These are phyloP conservation scores for Sporisorium sorghi DNA, from an alignment of 1,284 basidiomycete species.

Conservation along the genomic window DNA sequence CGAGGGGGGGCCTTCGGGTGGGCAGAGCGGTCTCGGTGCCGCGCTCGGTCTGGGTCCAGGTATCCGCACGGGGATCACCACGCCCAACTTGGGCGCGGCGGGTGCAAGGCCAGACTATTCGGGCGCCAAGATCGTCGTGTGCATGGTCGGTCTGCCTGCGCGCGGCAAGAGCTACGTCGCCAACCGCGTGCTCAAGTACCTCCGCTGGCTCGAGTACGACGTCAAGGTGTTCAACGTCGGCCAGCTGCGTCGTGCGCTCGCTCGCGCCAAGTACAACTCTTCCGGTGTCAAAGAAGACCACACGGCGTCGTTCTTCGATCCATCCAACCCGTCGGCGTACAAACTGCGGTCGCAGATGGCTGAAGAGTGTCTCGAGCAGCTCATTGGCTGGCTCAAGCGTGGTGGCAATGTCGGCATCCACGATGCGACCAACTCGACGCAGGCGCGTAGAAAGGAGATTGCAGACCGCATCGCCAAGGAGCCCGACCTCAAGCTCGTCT, in stretches of 20 bases:
- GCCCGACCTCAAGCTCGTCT: conserved; percentile 88
- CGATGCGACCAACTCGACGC: conserved; percentile 94
- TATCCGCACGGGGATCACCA: conserved; percentile 39
- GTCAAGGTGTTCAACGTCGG: conserved; percentile 99
- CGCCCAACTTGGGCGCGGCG: conserved; percentile 69
- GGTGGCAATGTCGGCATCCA: conserved; percentile 98
- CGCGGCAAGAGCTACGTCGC: conserved; percentile 68
- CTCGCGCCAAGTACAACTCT: conserved; percentile 76
- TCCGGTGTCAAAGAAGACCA: conserved; percentile 88
- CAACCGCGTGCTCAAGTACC: conserved; percentile 68
- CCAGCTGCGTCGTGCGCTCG: conserved; percentile 88
- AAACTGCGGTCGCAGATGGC: conserved; percentile 85
- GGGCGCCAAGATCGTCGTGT: conserved; percentile 96
- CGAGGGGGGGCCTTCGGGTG: conserved; percentile 42
- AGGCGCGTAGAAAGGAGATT: conserved; percentile 80
- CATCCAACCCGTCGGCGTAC: conserved; percentile 83
- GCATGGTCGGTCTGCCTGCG: conserved; percentile 79
- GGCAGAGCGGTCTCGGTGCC: conserved; percentile 40
- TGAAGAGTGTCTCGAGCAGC: conserved; percentile 90
- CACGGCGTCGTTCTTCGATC: conserved; percentile 90
- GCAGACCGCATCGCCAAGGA: conserved; percentile 84
- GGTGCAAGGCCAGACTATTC: conserved; percentile 97
- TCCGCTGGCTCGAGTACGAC: conserved; percentile 91
- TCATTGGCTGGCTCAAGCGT: conserved; percentile 89
- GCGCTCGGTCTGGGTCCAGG: conserved; percentile 49